Conservation (phyloP, 768 basidiomycete species). For the Galerina sulciceps region DNA sequence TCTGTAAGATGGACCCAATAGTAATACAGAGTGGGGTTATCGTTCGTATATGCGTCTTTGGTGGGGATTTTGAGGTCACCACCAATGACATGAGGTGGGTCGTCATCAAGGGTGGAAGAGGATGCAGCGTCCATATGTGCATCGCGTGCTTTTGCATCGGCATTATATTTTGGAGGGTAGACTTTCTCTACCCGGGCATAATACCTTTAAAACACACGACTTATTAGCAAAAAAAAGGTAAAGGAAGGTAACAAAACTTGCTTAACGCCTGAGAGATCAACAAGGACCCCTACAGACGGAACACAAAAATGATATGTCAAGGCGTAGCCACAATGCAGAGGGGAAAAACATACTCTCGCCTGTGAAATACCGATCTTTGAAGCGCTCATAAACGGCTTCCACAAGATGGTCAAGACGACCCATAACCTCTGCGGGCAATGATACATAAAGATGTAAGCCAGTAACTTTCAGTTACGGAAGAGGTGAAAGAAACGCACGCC, state of each 20-base stretch:
- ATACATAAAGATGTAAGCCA: conserved; percentile 18
- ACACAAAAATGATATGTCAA: conserved; percentile 12
- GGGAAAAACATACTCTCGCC: conserved; percentile 75
- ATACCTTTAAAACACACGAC: conserved; percentile 53
- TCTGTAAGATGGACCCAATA: conserved; percentile 91
- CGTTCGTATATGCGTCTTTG: conserved; percentile 70
- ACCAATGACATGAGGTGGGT: conserved; percentile 69
- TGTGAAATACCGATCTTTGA: conserved; percentile 93
- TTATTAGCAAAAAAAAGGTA: conserved; percentile 19
- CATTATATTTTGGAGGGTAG: conserved; percentile 63
- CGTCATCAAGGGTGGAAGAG: conserved; percentile 49
- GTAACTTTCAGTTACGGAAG: conserved; percentile 16
- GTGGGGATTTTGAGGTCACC: conserved; percentile 77
- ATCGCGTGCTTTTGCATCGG: conserved; percentile 50
- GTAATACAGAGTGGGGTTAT: conserved; percentile 82
- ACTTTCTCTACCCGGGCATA: conserved; percentile 82
- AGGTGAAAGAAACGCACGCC: conserved; percentile 71
- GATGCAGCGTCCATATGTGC: conserved; percentile 53
- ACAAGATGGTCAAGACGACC: conserved; percentile 95
- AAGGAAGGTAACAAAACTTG: conserved; percentile 35
- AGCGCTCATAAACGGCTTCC: conserved; percentile 93
- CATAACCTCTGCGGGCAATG: conserved; percentile 77
- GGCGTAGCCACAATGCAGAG: conserved; percentile 14
- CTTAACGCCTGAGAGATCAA: conserved; percentile 90
- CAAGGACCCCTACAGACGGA: conserved; percentile 68